Evolutionary conservation across 179 eudicot genomes (phyloP).

Genomic region (Vitellaria paradoxa): DNA sequence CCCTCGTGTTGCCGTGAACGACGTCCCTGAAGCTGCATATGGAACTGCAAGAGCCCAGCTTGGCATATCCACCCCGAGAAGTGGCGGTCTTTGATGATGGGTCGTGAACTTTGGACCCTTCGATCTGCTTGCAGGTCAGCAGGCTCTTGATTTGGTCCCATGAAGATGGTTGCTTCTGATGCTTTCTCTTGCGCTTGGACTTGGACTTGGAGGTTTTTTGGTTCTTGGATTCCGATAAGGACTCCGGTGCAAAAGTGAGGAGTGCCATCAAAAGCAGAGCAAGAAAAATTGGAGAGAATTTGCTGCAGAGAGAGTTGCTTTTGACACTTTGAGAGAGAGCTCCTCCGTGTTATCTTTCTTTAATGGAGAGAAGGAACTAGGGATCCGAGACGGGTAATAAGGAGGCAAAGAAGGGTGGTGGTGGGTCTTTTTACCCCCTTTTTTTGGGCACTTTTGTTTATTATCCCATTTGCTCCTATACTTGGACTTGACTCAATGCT

Average conservation of each 20-base stretch:
- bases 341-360: background rate
- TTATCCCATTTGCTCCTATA: too few relatives aligned
- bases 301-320: conserved; percentile 6
- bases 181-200: conserved; percentile 11
- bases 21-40: conserved; percentile 79
- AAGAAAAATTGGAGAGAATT: conserved; percentile 10
- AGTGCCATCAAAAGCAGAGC: conserved; percentile 35
- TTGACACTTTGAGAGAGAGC: background rate
- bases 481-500: too few relatives aligned
- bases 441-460: background rate
- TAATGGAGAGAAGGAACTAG: conserved; percentile 18
- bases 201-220: conserved; percentile 10
- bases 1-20: conserved; percentile 72
- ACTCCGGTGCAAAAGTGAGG: conserved; percentile 18
- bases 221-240: background rate
- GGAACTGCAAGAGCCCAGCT: conserved; percentile 51
- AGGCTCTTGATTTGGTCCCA: conserved; percentile 93
- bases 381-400: conserved; percentile 19
- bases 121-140: conserved; percentile 71
- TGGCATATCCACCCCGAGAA: conserved; percentile 8
- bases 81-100: conserved; percentile 22
- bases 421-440: conserved; percentile 5
- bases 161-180: conserved; percentile 52
- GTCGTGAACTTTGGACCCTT: conserved; percentile 57
- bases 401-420: conserved; percentile 11